Percentiles rank a stretch among this genome's conserved stretches.
Evolutionary conservation across 2,329 filamentous ascomycete species (phyloP).

Genomic region (Phialophora expanda): DNA sequence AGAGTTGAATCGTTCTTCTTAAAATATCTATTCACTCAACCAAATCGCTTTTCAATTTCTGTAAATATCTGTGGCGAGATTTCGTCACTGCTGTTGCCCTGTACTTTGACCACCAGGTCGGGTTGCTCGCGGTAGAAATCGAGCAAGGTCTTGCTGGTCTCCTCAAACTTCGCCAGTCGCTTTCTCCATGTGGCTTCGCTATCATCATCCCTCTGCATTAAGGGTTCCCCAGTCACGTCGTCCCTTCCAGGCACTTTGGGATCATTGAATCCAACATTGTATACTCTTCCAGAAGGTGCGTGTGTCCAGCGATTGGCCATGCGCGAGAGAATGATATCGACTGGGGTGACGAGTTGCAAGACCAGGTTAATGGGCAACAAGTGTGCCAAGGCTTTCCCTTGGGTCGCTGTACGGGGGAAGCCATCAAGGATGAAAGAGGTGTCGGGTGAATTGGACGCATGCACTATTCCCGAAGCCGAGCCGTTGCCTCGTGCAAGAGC

Average conservation of each 20-base stretch:
- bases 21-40: conserved; percentile 30
- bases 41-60: conserved; percentile 82
- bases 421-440: conserved; percentile 96
- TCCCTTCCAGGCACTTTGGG: conserved; percentile 81
- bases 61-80: conserved; percentile 87
- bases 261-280: conserved; percentile 92
- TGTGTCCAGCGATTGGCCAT: conserved; percentile 95
- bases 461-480: conserved; percentile 43
- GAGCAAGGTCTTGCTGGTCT: conserved; percentile 81
- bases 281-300: conserved; percentile 85
- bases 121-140: conserved; percentile 76
- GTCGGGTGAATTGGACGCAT: conserved; percentile 66
- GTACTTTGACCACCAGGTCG: conserved; percentile 82
- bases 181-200: conserved; percentile 82
- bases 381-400: conserved; percentile 76
- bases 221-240: conserved; percentile 85
- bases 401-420: conserved; percentile 84
- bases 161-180: conserved; percentile 80
- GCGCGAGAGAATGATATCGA: conserved; percentile 82
- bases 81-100: conserved; percentile 90
- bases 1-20: conserved; percentile 2
- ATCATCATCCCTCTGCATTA: conserved; percentile 85
- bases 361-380: conserved; percentile 95
- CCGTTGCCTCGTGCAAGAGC: conserved; percentile 51
- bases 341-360: conserved; percentile 82